phyloP scores from a whole-genome alignment of 495 filamentous ascomycete species.

The Penicillium pancosmium region DNA sequence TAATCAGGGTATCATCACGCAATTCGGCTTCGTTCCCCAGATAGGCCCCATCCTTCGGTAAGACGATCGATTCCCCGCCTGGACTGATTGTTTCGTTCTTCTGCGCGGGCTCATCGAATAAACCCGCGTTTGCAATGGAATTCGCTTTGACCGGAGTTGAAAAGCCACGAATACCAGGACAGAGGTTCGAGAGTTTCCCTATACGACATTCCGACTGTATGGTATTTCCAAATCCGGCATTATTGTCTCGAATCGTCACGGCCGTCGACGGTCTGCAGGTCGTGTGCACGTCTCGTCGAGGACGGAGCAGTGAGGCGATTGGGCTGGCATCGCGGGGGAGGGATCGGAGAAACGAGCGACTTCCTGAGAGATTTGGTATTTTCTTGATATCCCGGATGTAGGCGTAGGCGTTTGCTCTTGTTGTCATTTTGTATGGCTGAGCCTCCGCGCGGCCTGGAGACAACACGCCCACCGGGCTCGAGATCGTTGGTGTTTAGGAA shows the following conservation, averaged over 20 bases:
- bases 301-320: background rate
- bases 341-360: background rate
- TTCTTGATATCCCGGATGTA: constrained; percentile 12
- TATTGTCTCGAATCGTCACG: background rate
- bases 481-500: background rate
- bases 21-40: background rate
- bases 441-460: constrained; percentile 4
- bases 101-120: background rate
- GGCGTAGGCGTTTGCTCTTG: constrained; percentile 9
- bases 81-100: background rate
- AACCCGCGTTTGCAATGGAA: background rate
- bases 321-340: background rate
- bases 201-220: background rate
- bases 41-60: background rate
- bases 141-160: background rate
- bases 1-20: background rate
- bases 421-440: constrained; percentile 13
- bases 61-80: background rate
- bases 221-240: background rate
- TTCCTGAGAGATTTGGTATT: background rate
- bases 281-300: constrained; percentile 11
- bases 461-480: background rate
- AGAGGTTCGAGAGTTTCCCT: background rate
- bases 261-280: background rate
- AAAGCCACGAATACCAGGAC: background rate